These are phyloP conservation scores for Annulohypoxylon truncatum DNA, from an alignment of 2,329 filamentous ascomycete genomes.

Conservation along the genomic window DNA sequence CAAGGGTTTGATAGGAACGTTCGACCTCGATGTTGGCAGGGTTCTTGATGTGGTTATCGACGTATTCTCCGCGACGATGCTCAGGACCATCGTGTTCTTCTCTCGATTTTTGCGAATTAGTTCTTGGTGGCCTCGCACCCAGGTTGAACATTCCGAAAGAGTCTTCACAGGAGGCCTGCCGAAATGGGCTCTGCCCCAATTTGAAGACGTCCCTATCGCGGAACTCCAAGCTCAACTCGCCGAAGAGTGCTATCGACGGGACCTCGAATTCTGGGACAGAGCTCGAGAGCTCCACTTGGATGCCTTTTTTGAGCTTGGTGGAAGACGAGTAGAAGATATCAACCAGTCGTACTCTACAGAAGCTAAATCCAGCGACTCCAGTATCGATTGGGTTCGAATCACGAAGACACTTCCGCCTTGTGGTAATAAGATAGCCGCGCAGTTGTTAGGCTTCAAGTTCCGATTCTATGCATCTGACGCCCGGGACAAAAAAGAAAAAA, in stretches of 20 bases:
- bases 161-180: conserved; percentile 76
- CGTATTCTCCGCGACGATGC: conserved; percentile 91
- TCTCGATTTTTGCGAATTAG: conserved; percentile 91
- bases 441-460: conserved; percentile 95
- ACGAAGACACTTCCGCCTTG: conserved; percentile 85
- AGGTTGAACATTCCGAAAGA: conserved; percentile 54
- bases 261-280: conserved; percentile 82
- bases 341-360: conserved; percentile 63
- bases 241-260: conserved; percentile 71
- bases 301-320: conserved; percentile 91
- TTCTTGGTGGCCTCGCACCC: conserved; percentile 93
- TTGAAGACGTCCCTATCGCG: conserved; percentile 64
- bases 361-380: conserved; percentile 53
- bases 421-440: conserved; percentile 92
- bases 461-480: conserved; percentile 90
- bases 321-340: conserved; percentile 71
- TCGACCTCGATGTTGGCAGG: conserved; percentile 94
- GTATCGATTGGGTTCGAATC: conserved; percentile 76
- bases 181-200: conserved; percentile 81
- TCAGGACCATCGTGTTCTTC: conserved; percentile 94
- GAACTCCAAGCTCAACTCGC: conserved; percentile 73
- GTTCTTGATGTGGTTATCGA: conserved; percentile 95
- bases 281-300: conserved; percentile 80
- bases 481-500: conserved; percentile 77
- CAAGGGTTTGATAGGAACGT: conserved; percentile 94